Base-by-base conservation (phyloP, 306 rosid species). In the Trifolium subterraneum region DNA sequence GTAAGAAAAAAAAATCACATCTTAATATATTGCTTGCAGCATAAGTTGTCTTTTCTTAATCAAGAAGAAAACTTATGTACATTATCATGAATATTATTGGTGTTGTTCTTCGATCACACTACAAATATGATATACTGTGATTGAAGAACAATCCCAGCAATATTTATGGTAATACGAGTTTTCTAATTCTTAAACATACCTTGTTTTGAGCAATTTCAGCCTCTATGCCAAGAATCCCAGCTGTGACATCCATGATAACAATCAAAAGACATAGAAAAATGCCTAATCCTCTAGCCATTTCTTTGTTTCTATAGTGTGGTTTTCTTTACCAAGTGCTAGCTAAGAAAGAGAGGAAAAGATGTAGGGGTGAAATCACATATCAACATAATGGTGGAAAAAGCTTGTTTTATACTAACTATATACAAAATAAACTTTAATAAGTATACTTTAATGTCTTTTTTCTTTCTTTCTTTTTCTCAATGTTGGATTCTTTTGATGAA, bases 151-250 rank as follows among this genome's bases (percentile, higher is more conserved):
- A 29, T 19, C 2, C 6, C 11, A 29, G 4, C 4, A 3, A 8
- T 54, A 54, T 54, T 19, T 54, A 54, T 10, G 2, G 13, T 54
- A 9, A 52, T 52, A 13, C 59, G 19, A 3, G 6, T 52, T 52
- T 52, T 52, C 13, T 52, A 11, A 8, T 8, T 52, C 7, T 70
- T 7, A 60, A 55, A 58, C 73, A 51, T 84, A 92, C 99, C 98
- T 95, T 87, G 86, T 88, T 92, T 80, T 95, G 98, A 80, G 86
- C 97, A 44, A 81, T 77, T 60, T 95, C 99, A 10, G 97, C 99
- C 79, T 92, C 89, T 50, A 95, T 92, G 72, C 96, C 96, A 3
- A 95, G 93, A 74, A 92, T 78, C 44, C 98, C 99, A 47, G 98
- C 99, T 39, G 75, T 76, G 15, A 84, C 80, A 75, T 95, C 99